Percentiles rank a stretch among this genome's conserved stretches.
Evolutionary conservation across 768 basidiomycete genomes (phyloP).

Genomic region (Leccinum broughii): DNA sequence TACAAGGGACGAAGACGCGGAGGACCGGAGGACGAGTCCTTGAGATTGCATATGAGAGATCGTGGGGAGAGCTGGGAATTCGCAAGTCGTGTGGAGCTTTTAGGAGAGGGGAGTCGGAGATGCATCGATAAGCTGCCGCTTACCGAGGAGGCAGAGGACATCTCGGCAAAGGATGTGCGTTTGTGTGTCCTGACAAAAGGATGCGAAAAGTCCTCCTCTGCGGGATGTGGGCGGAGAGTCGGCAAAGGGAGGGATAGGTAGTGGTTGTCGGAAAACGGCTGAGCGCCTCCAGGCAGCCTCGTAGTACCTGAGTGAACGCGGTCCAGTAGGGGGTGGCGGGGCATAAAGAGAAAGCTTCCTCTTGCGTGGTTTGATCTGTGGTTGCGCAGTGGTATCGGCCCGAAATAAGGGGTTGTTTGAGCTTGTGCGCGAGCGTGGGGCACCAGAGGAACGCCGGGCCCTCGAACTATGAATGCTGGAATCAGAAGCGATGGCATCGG

Average conservation of each 20-base stretch:
- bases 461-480: constrained; percentile 6
- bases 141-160: constrained; percentile 45
- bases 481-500: constrained; percentile 13
- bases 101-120: constrained; percentile 22
- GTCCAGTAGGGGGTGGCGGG: constrained; percentile 45
- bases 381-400: constrained; percentile 8
- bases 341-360: constrained; percentile 41
- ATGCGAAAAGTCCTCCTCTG: constrained; percentile 41
- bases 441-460: neutral
- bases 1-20: constrained; percentile 74
- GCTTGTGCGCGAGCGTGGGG: constrained; percentile 8
- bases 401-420: constrained; percentile 21
- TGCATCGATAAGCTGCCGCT: constrained; percentile 16
- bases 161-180: constrained; percentile 44
- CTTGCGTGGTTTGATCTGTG: constrained; percentile 17
- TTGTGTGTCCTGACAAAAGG: constrained; percentile 37
- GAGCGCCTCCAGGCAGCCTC: constrained; percentile 51
- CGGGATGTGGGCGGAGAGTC: constrained; percentile 27
- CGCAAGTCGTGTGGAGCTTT: constrained; percentile 7
- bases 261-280: constrained; percentile 6
- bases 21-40: constrained; percentile 50
- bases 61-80: constrained; percentile 50
- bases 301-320: constrained; percentile 44
- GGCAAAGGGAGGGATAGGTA: constrained; percentile 21
- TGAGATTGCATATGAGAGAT: constrained; percentile 58